Conservation (phyloP, 1,284 basidiomycete species). For the Trichosporon sp. region DNA sequence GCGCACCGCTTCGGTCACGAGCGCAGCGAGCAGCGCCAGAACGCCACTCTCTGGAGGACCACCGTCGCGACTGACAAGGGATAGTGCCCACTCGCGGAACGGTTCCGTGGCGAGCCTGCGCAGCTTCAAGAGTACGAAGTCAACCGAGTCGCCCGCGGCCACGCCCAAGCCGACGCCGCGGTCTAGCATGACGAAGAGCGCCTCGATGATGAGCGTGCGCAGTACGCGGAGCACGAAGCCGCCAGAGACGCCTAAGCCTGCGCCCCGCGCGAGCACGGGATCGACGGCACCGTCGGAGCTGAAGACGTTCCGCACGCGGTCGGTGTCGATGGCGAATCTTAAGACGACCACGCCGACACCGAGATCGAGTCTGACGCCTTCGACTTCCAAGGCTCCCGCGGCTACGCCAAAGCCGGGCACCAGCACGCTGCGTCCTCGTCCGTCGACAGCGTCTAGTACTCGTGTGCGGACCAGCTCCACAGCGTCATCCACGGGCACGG, state of each 20-base stretch:
- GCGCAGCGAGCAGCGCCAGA: background rate
- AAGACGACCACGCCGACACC: background rate
- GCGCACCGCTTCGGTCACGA: background rate
- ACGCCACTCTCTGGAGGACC: background rate
- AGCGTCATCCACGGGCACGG: background rate
- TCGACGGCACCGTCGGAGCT: background rate
- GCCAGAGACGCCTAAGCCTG: background rate
- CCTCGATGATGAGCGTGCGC: background rate
- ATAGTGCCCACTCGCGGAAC: background rate
- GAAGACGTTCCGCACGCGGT: background rate
- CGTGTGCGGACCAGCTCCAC: background rate
- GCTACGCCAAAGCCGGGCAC: background rate
- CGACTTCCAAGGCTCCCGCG: background rate
- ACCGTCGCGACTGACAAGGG: background rate
- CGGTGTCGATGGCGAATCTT: conserved; percentile 1
- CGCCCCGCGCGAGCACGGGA: background rate
- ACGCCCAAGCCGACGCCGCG: background rate
- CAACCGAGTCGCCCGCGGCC: background rate
- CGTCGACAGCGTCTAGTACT: background rate
- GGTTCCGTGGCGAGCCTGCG: background rate
- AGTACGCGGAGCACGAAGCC: background rate
- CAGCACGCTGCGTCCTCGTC: background rate
- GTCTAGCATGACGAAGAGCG: background rate
- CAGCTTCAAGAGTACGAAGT: background rate
- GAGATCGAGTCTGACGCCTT: background rate